These are phyloP conservation scores for Aspergillus sp. DNA, from an alignment of 2,329 filamentous ascomycete species.

Conservation along the genomic window DNA sequence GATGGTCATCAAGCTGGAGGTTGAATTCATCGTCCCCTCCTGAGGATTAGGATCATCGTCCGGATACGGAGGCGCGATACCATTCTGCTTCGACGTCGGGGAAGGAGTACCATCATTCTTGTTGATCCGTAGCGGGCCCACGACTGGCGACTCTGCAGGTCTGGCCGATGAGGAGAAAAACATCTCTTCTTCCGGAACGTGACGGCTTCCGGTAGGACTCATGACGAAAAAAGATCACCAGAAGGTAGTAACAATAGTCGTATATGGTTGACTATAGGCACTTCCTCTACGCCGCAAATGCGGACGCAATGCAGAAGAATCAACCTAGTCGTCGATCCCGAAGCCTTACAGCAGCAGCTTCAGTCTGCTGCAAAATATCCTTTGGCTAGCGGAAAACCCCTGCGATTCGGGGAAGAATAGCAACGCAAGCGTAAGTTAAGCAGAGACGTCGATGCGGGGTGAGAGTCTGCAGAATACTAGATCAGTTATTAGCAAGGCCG, in stretches of 20 bases:
- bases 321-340: background rate
- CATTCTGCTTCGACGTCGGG: constrained; percentile 29
- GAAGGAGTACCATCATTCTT: constrained; percentile 60
- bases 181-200: constrained; percentile 76
- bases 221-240: constrained; percentile 18
- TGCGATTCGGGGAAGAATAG: background rate
- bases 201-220: constrained; percentile 41
- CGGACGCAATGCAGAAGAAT: background rate
- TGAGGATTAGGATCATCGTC: constrained; percentile 49
- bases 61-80: constrained; percentile 61
- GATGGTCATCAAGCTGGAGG: too few relatives aligned
- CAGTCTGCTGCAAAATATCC: too few relatives aligned
- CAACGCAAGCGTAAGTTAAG: too few relatives aligned
- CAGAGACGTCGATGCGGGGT: background rate
- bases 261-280: background rate
- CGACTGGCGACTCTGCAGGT: constrained; percentile 61
- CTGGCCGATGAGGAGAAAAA: constrained; percentile 42
- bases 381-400: too few relatives aligned
- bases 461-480: too few relatives aligned
- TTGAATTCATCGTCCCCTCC: constrained; percentile 10
- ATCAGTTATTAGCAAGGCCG: background rate
- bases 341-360: too few relatives aligned
- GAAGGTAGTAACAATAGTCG: background rate
- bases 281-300: background rate
- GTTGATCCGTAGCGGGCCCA: constrained; percentile 77